Evolutionary conservation across 352 stramenopile species (phyloP).

Genomic region (Blastocystis sp.): DNA sequence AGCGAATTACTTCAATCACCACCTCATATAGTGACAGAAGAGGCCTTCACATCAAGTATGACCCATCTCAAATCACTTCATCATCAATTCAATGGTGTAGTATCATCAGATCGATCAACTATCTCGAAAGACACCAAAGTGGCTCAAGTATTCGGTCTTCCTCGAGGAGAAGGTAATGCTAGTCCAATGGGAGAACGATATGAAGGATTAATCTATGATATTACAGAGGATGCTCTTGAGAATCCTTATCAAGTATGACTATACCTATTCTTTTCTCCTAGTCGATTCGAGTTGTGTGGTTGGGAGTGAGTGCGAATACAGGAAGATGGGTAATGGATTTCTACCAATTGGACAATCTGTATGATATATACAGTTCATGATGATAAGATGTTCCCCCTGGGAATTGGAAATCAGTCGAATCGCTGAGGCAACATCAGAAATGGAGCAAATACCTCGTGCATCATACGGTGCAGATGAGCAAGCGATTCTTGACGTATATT

Average conservation of each 20-base stretch:
- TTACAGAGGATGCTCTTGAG: conserved; percentile 36
- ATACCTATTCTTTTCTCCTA: neutral
- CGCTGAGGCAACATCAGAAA: neutral
- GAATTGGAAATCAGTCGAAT: neutral
- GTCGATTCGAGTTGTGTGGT: conserved; percentile 34
- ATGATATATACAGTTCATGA: neutral
- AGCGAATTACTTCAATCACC: neutral
- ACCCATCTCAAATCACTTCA: neutral
- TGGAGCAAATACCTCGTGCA: neutral
- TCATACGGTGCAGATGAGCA: neutral
- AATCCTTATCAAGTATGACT: conserved; percentile 45
- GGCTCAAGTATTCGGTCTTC: neutral
- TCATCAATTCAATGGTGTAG: conserved; percentile 33
- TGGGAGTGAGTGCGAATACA: neutral
- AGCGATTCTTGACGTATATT: neutral
- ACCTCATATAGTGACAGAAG: neutral
- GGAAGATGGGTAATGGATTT: conserved; percentile 32
- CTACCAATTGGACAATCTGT: conserved; percentile 23
- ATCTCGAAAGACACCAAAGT: conserved; percentile 10
- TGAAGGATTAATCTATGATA: conserved; percentile 20
- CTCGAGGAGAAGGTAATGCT: neutral
- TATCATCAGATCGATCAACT: neutral
- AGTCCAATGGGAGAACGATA: neutral
- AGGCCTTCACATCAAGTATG: neutral
- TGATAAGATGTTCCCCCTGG: neutral